Conservation (phyloP, 257 asterid species). For the Mitragyna speciosa region DNA sequence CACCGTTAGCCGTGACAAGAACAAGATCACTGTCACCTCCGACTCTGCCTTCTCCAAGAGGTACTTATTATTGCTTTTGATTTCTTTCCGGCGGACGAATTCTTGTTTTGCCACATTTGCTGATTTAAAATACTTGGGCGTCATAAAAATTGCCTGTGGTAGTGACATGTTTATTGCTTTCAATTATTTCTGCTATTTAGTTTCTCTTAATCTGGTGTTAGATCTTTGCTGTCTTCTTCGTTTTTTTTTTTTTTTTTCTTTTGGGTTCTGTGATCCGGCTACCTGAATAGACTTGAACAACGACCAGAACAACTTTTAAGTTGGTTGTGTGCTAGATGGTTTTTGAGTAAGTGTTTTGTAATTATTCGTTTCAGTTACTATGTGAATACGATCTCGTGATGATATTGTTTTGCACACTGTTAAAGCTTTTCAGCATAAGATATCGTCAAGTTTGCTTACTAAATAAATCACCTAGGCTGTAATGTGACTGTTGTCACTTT, state of each 20-base stretch:
- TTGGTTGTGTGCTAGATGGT: no score
- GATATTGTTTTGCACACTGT: neutral
- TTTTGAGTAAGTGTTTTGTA: neutral
- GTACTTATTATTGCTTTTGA: slow-evolving; percentile 7
- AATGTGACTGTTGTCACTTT: neutral
- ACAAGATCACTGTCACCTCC: slow-evolving; percentile 50
- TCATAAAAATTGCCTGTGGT: no score
- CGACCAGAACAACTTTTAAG: neutral
- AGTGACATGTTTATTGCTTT: no score
- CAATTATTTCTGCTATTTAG: no score
- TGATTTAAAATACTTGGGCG: neutral
- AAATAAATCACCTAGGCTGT: neutral
- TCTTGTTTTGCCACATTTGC: neutral
- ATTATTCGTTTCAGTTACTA: no score
- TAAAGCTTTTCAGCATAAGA: neutral
- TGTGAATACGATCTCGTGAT: no score
- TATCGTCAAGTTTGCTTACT: neutral
- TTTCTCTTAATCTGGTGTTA: neutral
- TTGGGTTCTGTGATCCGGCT: neutral
- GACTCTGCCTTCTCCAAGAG: slow-evolving; percentile 55
- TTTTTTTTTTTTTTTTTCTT: no score
- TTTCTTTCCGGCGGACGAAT: neutral
- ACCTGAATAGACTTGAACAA: neutral
- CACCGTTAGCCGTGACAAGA: slow-evolving; percentile 46
- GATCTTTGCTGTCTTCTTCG: neutral